phyloP scores from a whole-genome alignment of 257 asterid genomes.

The Orobanche coerulescens region DNA sequence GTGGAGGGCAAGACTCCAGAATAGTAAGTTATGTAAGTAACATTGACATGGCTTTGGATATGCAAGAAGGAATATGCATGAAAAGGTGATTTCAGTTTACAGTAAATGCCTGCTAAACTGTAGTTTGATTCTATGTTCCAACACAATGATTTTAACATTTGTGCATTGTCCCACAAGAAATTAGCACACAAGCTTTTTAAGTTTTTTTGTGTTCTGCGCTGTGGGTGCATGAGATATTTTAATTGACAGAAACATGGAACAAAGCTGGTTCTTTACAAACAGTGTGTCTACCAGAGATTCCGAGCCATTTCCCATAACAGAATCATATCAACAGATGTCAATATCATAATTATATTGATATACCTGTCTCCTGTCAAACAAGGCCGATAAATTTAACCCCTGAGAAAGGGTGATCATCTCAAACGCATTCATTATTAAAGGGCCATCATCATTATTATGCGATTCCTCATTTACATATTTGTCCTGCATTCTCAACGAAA shows the following conservation, averaged over 20 bases:
- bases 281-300: not conserved
- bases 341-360: not conserved
- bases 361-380: slow-evolving; percentile 96
- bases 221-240: not conserved
- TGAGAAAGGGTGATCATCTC: slow-evolving; percentile 98
- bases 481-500: slow-evolving; percentile 58
- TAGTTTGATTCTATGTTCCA: slow-evolving; percentile 4
- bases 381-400: slow-evolving; percentile 85
- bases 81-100: not conserved
- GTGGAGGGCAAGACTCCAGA: not conserved
- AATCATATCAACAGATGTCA: not conserved
- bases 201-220: not conserved
- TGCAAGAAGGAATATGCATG: not conserved
- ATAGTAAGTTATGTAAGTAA: not conserved
- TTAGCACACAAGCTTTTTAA: too few relatives aligned
- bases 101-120: not conserved
- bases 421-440: slow-evolving; percentile 89
- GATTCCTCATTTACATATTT: slow-evolving; percentile 69
- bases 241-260: not conserved
- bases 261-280: not conserved
- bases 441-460: slow-evolving; percentile 42
- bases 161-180: not conserved
- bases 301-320: not conserved
- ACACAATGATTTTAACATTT: not conserved
- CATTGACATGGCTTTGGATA: not conserved